These are phyloP conservation scores for Rubia peregrina DNA, from an alignment of 305 asterid genomes.

Conservation along the genomic window DNA sequence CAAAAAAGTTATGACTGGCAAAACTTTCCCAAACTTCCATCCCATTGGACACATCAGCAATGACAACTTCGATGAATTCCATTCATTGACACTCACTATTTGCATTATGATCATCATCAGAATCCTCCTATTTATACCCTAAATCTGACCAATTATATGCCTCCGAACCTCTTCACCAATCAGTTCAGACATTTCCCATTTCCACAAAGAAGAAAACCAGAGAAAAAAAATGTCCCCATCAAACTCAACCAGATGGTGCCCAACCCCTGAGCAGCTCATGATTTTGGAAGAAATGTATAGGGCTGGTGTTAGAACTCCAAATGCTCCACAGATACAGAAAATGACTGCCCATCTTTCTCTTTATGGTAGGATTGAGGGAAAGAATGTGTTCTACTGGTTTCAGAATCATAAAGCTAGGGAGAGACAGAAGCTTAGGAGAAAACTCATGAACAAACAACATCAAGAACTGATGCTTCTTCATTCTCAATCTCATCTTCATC, in stretches of 20 bases:
- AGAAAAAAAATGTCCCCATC: conserved; percentile 37
- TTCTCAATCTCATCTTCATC: conserved; percentile 13
- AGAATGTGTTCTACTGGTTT: conserved; percentile 89
- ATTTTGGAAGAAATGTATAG: conserved; percentile 67
- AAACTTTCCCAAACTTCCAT: background rate
- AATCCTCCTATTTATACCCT: conserved; percentile 22
- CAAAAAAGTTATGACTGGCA: background rate
- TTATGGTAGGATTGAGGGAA: conserved; percentile 69
- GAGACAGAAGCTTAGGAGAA: conserved; percentile 65
- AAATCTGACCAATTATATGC: conserved; percentile 14
- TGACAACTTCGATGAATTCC: conserved; percentile 7
- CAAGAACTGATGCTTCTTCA: conserved; percentile 27
- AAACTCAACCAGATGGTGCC: conserved; percentile 64
- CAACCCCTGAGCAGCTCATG: conserved; percentile 77
- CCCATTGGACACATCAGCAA: conserved; percentile 10
- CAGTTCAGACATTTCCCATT: conserved; percentile 10
- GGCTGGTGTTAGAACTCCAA: conserved; percentile 63
- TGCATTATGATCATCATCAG: conserved; percentile 5
- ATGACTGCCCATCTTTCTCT: conserved; percentile 65
- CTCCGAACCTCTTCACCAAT: conserved; percentile 7
- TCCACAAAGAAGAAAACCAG: background rate
- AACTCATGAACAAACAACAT: conserved; percentile 32
- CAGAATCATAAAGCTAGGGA: conserved; percentile 91
- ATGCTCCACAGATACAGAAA: conserved; percentile 58
- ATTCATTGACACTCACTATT: background rate